Percentiles rank a stretch among this genome's conserved stretches.
Evolutionary conservation across 371 early-diverging fungal species (phyloP).

Genomic region (Haplosporangium sp.): DNA sequence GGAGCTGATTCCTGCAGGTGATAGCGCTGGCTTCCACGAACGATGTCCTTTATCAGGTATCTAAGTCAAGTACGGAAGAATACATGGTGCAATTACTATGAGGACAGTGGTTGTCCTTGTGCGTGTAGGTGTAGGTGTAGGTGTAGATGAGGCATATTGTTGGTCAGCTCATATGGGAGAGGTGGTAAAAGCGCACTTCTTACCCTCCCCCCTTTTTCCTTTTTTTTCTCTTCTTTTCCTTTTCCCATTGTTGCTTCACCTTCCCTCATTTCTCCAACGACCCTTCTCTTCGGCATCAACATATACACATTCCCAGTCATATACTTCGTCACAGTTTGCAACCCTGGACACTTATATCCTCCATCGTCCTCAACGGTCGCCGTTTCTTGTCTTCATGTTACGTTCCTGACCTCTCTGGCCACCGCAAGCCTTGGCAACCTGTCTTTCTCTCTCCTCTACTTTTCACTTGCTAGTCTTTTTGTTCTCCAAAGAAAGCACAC

Average conservation of each 20-base stretch:
- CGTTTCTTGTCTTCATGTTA: conserved; percentile 15
- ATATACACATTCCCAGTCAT: neutral
- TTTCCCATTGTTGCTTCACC: neutral
- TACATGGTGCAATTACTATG: too few species aligned
- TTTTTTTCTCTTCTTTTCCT: conserved; percentile 1
- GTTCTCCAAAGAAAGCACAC: neutral
- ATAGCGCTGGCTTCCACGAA: too few species aligned
- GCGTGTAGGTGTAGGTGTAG: too few species aligned
- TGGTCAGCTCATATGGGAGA: too few species aligned
- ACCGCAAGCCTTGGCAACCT: neutral
- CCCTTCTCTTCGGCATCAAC: neutral
- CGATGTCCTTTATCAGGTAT: too few species aligned
- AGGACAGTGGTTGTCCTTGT: too few species aligned
- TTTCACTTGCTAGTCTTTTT: neutral
- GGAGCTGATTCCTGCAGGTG: too few species aligned
- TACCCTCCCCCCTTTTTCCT: neutral
- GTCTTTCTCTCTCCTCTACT: neutral
- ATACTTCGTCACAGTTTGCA: neutral
- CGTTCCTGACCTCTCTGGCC: conserved; percentile 22
- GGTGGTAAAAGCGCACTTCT: neutral
- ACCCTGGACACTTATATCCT: conserved; percentile 1
- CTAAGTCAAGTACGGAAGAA: too few species aligned
- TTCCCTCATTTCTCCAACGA: neutral
- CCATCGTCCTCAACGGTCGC: conserved; percentile 11
- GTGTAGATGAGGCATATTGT: too few species aligned